Conservation (phyloP, 2,329 filamentous ascomycete genomes). For the Claviceps sp. region DNA sequence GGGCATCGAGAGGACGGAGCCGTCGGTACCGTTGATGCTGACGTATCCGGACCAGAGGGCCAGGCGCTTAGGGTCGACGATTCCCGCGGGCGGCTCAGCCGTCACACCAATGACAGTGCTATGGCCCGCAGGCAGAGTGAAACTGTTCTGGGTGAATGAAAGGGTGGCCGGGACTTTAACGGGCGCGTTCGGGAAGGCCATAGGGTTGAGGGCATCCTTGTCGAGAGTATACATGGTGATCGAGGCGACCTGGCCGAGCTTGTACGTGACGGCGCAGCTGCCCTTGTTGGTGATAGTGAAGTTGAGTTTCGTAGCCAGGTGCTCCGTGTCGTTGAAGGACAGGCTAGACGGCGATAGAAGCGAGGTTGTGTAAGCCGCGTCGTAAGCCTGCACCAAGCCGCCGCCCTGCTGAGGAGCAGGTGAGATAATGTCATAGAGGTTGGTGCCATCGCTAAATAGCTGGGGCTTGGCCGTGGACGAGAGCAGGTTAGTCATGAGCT, state of each 20-base stretch:
- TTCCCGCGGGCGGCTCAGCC: slow-evolving; percentile 24
- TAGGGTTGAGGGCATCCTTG: slow-evolving; percentile 20
- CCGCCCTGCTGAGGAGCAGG: slow-evolving; percentile 48
- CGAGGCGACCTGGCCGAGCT: slow-evolving; percentile 33
- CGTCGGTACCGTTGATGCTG: slow-evolving; percentile 24
- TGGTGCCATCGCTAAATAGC: slow-evolving; percentile 29
- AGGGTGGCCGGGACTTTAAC: slow-evolving; percentile 27
- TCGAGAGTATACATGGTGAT: slow-evolving; percentile 38
- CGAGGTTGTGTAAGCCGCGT: slow-evolving; percentile 40
- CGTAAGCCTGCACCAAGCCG: slow-evolving; percentile 45
- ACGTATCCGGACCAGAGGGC: slow-evolving; percentile 31
- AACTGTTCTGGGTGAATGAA: slow-evolving; percentile 24
- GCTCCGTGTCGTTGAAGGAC: slow-evolving; percentile 49
- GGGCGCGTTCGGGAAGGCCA: slow-evolving; percentile 31
- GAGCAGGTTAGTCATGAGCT: slow-evolving; percentile 32
- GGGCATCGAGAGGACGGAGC: slow-evolving; percentile 22
- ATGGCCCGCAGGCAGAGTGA: slow-evolving; percentile 30
- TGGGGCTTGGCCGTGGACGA: slow-evolving; percentile 35
- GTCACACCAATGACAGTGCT: slow-evolving; percentile 31
- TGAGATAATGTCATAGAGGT: slow-evolving; percentile 26
- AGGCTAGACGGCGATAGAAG: slow-evolving; percentile 40
- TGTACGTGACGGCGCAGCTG: slow-evolving; percentile 34
- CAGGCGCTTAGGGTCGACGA: slow-evolving; percentile 21
- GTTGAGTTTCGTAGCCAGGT: slow-evolving; percentile 33
- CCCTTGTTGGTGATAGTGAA: slow-evolving; percentile 44